phyloP scores from a whole-genome alignment of 805 yeast genomes.

The Priceomyces fermenticarens region DNA sequence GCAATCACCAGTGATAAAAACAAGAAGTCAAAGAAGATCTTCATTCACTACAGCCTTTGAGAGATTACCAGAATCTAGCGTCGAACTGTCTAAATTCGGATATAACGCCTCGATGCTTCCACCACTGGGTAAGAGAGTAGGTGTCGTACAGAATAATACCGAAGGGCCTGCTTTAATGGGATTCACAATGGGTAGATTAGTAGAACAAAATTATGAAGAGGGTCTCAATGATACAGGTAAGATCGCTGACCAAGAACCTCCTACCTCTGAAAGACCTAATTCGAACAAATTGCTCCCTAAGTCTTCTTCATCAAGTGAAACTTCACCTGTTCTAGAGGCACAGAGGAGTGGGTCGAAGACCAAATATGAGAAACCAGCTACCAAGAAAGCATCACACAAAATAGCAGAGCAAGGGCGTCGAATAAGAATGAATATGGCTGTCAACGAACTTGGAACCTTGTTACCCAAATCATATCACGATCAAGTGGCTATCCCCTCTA shows the following conservation, averaged over 20 bases:
- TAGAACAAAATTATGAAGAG: slow-evolving; percentile 23
- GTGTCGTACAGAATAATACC: slow-evolving; percentile 13
- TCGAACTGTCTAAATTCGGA: slow-evolving; percentile 8
- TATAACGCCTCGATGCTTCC: slow-evolving; percentile 34
- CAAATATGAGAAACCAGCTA: slow-evolving; percentile 23
- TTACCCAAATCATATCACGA: slow-evolving; percentile 64
- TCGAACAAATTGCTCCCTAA: slow-evolving; percentile 6
- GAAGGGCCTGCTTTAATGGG: slow-evolving; percentile 41
- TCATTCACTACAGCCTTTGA: slow-evolving; percentile 16
- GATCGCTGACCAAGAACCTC: slow-evolving; percentile 3
- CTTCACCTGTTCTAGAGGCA: slow-evolving; percentile 17
- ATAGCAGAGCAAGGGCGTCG: slow-evolving; percentile 96
- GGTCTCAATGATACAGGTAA: slow-evolving; percentile 8
- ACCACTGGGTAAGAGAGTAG: slow-evolving; percentile 31
- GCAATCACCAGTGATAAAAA: slow-evolving; percentile 37
- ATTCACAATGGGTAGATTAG: slow-evolving; percentile 44
- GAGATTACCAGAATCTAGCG: slow-evolving; percentile 27
- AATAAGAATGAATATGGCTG: slow-evolving; percentile 86
- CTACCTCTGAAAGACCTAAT: slow-evolving; percentile 1
- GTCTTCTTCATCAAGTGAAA: slow-evolving; percentile 10
- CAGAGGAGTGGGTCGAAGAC: slow-evolving; percentile 6
- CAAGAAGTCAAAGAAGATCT: slow-evolving; percentile 14
- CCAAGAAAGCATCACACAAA: slow-evolving; percentile 75
- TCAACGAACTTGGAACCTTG: slow-evolving; percentile 65
- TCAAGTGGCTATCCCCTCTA: slow-evolving; percentile 67